Evolutionary conservation across 2,329 filamentous ascomycete genomes (phyloP).

Genomic region (Epichloe baconii): DNA sequence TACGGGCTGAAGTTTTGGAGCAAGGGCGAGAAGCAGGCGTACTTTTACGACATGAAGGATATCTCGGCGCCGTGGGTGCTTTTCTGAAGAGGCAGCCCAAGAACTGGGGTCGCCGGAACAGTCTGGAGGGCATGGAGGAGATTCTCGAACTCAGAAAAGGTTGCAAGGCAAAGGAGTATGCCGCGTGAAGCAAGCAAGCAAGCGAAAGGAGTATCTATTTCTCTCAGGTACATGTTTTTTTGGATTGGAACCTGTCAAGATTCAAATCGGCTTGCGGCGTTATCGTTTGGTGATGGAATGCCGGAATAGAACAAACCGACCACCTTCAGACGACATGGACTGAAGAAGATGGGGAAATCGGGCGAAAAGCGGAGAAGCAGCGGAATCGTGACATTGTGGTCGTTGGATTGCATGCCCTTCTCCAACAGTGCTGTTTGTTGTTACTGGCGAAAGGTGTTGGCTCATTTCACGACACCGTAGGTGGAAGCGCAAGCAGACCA

Average conservation of each 20-base stretch:
- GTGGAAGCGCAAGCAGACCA: too few species aligned
- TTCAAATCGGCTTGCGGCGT: not conserved
- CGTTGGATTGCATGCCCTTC: too few species aligned
- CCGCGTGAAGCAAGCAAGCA: not conserved
- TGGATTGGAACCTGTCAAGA: too few species aligned
- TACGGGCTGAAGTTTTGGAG: conserved; percentile 98
- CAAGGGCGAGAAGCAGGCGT: conserved; percentile 84
- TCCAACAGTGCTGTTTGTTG: too few species aligned
- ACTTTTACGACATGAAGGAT: conserved; percentile 94
- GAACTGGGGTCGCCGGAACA: conserved; percentile 81
- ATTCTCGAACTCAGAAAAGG: conserved; percentile 17
- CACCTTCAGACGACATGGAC: not conserved
- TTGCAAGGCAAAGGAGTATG: conserved; percentile 5
- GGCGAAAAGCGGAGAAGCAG: too few species aligned
- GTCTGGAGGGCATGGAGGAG: conserved; percentile 44
- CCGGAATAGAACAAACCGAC: not conserved
- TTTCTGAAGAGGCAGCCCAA: conserved; percentile 83
- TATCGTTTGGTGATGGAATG: not conserved
- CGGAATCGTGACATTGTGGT: too few species aligned
- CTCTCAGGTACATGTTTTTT: too few species aligned
- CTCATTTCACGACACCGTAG: too few species aligned
- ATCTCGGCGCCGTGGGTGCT: conserved; percentile 83
- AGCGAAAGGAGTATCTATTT: not conserved
- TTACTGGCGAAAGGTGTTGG: too few species aligned
- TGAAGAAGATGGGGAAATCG: not conserved